phyloP scores from a whole-genome alignment of 2,329 filamentous ascomycete species.

The Huntiella abstrusa region DNA sequence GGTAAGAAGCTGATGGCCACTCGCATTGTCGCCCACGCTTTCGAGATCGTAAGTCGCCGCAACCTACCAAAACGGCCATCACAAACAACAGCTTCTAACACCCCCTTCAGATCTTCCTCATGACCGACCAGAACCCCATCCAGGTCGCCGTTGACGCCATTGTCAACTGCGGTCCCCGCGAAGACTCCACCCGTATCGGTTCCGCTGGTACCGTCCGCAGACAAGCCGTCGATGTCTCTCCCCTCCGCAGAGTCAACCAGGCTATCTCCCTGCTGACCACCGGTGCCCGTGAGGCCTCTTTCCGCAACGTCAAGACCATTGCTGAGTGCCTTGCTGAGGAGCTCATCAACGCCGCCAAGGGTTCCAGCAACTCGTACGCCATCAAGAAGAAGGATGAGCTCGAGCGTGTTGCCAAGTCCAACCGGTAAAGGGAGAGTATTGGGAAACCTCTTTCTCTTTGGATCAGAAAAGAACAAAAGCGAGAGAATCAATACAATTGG shows the following conservation, averaged over 20 bases:
- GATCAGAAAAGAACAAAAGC: slow-evolving; percentile 13
- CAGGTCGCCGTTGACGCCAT: slow-evolving; percentile 98
- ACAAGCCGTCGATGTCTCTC: slow-evolving; percentile 99
- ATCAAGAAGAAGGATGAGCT: slow-evolving; percentile 99
- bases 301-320: slow-evolving; percentile 99
- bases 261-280: slow-evolving; percentile 97
- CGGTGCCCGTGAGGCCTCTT: slow-evolving; percentile 92
- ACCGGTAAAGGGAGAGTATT: slow-evolving; percentile 60
- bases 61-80: background rate
- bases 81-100: slow-evolving; percentile 16
- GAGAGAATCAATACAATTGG: slow-evolving; percentile 13
- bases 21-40: slow-evolving; percentile 95
- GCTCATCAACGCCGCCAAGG: slow-evolving; percentile 99
- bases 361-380: slow-evolving; percentile 98
- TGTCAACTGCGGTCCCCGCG: slow-evolving; percentile 99
- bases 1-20: slow-evolving; percentile 99
- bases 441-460: slow-evolving; percentile 19
- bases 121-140: slow-evolving; percentile 99
- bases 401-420: slow-evolving; percentile 99
- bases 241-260: slow-evolving; percentile 99
- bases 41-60: slow-evolving; percentile 77
- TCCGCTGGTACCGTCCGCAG: slow-evolving; percentile 98
- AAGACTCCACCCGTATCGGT: slow-evolving; percentile 99
- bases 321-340: slow-evolving; percentile 99
- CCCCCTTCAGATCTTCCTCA: slow-evolving; percentile 75